Conservation (phyloP, 192 early-diverging fungal genomes). For the Rhizophagus sp. region DNA sequence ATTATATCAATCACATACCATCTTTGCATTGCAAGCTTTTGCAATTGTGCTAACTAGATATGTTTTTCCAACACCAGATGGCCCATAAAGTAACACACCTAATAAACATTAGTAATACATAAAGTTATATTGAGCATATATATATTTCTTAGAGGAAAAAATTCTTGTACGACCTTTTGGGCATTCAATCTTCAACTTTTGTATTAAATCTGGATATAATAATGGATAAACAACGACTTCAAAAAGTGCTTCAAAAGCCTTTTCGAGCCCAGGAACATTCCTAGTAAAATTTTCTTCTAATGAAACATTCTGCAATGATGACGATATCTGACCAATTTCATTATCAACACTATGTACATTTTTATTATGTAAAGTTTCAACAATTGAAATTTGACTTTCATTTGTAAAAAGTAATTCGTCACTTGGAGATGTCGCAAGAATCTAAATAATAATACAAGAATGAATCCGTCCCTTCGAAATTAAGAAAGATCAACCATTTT, state of each 20-base stretch:
- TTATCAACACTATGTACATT: neutral
- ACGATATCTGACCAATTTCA: neutral
- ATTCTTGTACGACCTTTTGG: slow-evolving; percentile 58
- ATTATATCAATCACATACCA: slow-evolving; percentile 50
- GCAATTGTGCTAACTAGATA: slow-evolving; percentile 74
- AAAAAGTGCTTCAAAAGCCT: slow-evolving; percentile 69
- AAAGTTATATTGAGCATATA: no score
- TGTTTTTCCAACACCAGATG: slow-evolving; percentile 96
- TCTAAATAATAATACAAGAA: neutral
- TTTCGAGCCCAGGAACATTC: slow-evolving; percentile 68
- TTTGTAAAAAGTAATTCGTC: neutral
- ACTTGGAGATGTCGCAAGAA: neutral
- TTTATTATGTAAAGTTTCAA: neutral
- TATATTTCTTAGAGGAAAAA: no score
- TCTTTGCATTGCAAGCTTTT: slow-evolving; percentile 60
- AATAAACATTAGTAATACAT: neutral
- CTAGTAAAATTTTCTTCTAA: neutral
- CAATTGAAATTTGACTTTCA: slow-evolving; percentile 5
- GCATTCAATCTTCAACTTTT: slow-evolving; percentile 69
- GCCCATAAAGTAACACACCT: slow-evolving; percentile 88
- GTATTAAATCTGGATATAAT: slow-evolving; percentile 60
- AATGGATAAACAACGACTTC: slow-evolving; percentile 83
- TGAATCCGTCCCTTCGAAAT: neutral
- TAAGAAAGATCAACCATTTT: neutral
- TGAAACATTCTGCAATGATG: neutral